These are phyloP conservation scores for Wickerhamomyces hampshirensis DNA, from an alignment of 805 yeast species.

Conservation along the genomic window DNA sequence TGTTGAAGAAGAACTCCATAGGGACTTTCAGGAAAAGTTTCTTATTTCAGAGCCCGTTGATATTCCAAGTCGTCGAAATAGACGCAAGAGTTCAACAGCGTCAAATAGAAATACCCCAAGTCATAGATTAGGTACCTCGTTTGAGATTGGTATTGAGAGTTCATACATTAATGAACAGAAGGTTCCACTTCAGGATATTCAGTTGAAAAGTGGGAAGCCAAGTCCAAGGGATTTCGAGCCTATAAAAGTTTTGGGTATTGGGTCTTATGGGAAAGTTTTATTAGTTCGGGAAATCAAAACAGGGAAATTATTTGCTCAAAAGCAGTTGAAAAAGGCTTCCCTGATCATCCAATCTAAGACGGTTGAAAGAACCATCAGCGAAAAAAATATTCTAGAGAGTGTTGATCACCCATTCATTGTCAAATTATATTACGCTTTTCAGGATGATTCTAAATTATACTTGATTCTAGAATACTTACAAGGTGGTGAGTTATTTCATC, in stretches of 20 bases:
- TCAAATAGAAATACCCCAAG: conserved; percentile 23
- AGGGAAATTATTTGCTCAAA: conserved; percentile 75
- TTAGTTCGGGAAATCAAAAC: conserved; percentile 63
- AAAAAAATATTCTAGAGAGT: conserved; percentile 64
- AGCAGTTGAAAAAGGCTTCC: conserved; percentile 78
- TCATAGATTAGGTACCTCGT: conserved; percentile 40
- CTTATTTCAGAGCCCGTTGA: conserved; percentile 15
- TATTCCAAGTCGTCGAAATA: conserved; percentile 8
- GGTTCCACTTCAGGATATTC: neutral
- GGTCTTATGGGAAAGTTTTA: conserved; percentile 85
- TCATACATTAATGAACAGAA: conserved; percentile 26
- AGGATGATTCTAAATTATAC: conserved; percentile 73
- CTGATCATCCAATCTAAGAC: conserved; percentile 55
- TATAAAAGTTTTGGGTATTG: conserved; percentile 74
- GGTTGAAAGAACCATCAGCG: conserved; percentile 76
- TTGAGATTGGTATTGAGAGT: conserved; percentile 43
- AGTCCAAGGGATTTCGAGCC: conserved; percentile 59
- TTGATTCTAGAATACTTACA: conserved; percentile 75
- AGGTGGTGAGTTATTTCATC: conserved; percentile 92
- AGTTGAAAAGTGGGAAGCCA: conserved; percentile 15
- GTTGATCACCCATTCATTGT: conserved; percentile 79
- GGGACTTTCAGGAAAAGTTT: conserved; percentile 17
- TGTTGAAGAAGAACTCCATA: conserved; percentile 7
- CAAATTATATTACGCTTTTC: conserved; percentile 76
- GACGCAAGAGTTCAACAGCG: conserved; percentile 22